These are phyloP conservation scores for Bretschneidera sinensis DNA, from an alignment of 345 rosid species.

Conservation along the genomic window DNA sequence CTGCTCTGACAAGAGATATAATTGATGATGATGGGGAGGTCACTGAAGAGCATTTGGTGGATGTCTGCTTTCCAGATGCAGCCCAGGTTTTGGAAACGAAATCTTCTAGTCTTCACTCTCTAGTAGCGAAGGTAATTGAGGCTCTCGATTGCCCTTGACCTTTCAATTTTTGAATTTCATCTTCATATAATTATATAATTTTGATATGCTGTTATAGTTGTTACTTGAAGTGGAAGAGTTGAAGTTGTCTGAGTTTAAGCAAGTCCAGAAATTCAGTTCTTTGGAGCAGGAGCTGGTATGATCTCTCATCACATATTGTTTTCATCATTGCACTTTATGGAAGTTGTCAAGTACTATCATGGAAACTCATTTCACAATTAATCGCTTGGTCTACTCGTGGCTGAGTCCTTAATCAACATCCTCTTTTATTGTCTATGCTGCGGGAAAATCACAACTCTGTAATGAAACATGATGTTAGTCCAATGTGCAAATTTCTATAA, in stretches of 20 bases:
- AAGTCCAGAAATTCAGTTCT: conserved; percentile 27
- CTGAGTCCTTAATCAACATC: not conserved
- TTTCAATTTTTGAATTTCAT: not conserved
- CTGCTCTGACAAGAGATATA: conserved; percentile 20
- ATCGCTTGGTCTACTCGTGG: not conserved
- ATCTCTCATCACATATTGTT: conserved; percentile 1
- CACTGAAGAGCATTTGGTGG: conserved; percentile 3
- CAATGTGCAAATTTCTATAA: too few relatives aligned
- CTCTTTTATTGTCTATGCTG: not conserved
- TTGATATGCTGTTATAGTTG: conserved; percentile 27
- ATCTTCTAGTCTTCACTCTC: conserved; percentile 15
- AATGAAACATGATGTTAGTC: not conserved
- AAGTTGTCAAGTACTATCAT: not conserved
- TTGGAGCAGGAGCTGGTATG: conserved; percentile 57
- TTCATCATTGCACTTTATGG: not conserved
- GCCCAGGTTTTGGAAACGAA: conserved; percentile 12
- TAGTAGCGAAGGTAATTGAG: conserved; percentile 33
- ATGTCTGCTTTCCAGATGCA: conserved; percentile 9
- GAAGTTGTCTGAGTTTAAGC: conserved; percentile 34
- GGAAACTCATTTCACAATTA: not conserved
- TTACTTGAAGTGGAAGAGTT: conserved; percentile 31
- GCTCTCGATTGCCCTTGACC: not conserved
- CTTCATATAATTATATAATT: not conserved
- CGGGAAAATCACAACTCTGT: not conserved
- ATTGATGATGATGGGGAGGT: conserved; percentile 20